Conservation (phyloP, 2,329 filamentous ascomycete species). For the Chalaropsis ovoidea region DNA sequence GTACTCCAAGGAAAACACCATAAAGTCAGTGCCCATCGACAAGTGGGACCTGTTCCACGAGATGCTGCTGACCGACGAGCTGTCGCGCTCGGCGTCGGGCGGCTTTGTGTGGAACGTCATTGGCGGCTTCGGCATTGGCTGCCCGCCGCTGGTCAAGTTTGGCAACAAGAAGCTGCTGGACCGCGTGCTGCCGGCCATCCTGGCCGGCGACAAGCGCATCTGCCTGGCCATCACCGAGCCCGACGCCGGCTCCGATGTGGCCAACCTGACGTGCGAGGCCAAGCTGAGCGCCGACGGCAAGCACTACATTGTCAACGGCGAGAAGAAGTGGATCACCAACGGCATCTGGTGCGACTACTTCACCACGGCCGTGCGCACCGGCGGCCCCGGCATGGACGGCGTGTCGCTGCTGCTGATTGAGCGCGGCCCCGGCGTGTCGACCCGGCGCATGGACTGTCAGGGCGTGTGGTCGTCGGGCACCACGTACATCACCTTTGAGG, state of each 20-base stretch:
- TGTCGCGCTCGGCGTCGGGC: constrained; percentile 78
- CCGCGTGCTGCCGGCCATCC: constrained; percentile 76
- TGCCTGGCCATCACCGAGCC: constrained; percentile 96
- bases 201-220: constrained; percentile 90
- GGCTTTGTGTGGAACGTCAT: constrained; percentile 96
- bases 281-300: constrained; percentile 92
- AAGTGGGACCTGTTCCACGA: constrained; percentile 99
- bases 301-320: constrained; percentile 97
- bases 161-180: constrained; percentile 77
- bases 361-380: constrained; percentile 89
- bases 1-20: constrained; percentile 54
- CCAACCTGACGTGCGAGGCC: constrained; percentile 89
- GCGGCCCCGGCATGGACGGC: constrained; percentile 81
- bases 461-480: constrained; percentile 93
- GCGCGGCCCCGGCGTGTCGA: constrained; percentile 78
- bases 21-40: constrained; percentile 71
- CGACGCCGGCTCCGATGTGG: constrained; percentile 89
- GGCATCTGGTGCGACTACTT: constrained; percentile 96
- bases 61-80: constrained; percentile 86
- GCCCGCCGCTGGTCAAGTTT: constrained; percentile 84
- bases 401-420: constrained; percentile 87
- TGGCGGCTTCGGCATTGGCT: constrained; percentile 92
- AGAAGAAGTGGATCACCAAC: constrained; percentile 99
- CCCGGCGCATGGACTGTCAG: constrained; percentile 95
- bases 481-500: constrained; percentile 96